Evolutionary conservation across 306 rosid species (phyloP), one percentile per base, ranked within the genome.

Genomic region (barrel medic (Medicago truncatula)): DNA sequence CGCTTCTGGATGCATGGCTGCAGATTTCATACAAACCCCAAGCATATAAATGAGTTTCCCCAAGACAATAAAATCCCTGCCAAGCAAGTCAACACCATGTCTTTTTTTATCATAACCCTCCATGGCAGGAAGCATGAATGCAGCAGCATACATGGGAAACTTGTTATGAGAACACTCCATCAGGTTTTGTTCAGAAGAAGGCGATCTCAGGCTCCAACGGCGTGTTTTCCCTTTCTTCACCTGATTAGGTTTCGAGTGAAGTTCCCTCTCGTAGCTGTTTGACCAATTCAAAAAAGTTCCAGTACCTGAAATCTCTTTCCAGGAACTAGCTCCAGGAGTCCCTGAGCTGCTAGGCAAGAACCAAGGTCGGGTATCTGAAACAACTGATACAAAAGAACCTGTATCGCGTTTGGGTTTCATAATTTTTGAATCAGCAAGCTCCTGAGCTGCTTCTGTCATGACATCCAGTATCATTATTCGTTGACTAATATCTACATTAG

Each of bases 91-190:
- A 67, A 92, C 92, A 57, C 98, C 97, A 2, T 95, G 97, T 63
- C 97, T 86, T 85, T 80, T 95, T 79, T 92, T 95, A 80, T 95
- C 97, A 82, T 82, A 95, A 31, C 97, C 97, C 78, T 90, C 89
- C 97, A 95, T 92, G 71, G 97, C 96, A 62, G 98, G 98, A 66
- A 95, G 97, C 96, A 95, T 92, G 78, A 92, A 92, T n/a, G 96
- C 93, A 47, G 98, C 97, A 20, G 97, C 98, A 80, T 95, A 86
- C 80, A 83, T 74, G 17, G 98, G 98, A 86, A 95, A 95, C 90
- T 90, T 95, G 75, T 95, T 95, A 50, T 83, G 87, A 67, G 97
- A 90, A 85, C 70, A 83, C 78, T 95, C 96, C 74, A 86, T 82
- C 80, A 76, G 82, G 78, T 80, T 84, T 62, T 87, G 83, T 71